Evolutionary conservation across 768 basidiomycete genomes (phyloP).

Genomic region (Termitomyces sp.): DNA sequence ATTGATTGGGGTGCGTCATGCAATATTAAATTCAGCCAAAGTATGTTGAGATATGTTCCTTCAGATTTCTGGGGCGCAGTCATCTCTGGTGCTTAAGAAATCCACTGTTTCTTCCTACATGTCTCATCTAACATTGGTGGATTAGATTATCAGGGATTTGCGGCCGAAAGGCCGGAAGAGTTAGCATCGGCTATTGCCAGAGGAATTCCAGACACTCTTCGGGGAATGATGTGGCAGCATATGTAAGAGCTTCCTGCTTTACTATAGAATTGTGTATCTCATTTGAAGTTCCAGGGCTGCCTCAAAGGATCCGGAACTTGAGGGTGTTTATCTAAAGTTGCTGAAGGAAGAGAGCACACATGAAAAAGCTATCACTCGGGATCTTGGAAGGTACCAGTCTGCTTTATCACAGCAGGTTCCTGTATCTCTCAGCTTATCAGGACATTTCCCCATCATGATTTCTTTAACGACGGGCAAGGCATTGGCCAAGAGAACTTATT

Average conservation of each 20-base stretch:
- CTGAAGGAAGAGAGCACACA: conserved; percentile 82
- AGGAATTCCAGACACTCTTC: conserved; percentile 82
- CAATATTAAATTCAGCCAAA: not conserved
- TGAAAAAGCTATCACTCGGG: conserved; percentile 91
- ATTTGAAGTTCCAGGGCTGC: conserved; percentile 62
- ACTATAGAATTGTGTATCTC: conserved; percentile 6
- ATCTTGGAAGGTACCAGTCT: conserved; percentile 67
- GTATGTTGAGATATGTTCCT: not conserved
- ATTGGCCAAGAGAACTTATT: conserved; percentile 97
- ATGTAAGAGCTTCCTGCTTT: conserved; percentile 45
- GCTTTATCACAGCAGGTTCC: conserved; percentile 2
- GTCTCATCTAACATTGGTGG: conserved; percentile 3
- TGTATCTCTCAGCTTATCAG: conserved; percentile 26
- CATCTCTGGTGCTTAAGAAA: conserved; percentile 57
- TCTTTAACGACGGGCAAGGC: conserved; percentile 91
- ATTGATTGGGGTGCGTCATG: conserved; percentile 73
- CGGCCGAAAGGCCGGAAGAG: conserved; percentile 68
- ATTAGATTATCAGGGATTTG: conserved; percentile 84
- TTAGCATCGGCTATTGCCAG: conserved; percentile 86
- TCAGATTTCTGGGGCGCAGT: conserved; percentile 96
- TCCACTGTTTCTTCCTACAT: not conserved
- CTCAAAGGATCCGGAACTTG: conserved; percentile 86
- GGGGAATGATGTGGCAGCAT: conserved; percentile 96
- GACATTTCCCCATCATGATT: conserved; percentile 96
- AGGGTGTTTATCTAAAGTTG: conserved; percentile 73